These are phyloP conservation scores for Actinidia chinensis DNA, from an alignment of 179 eudicot genomes.

Conservation along the genomic window DNA sequence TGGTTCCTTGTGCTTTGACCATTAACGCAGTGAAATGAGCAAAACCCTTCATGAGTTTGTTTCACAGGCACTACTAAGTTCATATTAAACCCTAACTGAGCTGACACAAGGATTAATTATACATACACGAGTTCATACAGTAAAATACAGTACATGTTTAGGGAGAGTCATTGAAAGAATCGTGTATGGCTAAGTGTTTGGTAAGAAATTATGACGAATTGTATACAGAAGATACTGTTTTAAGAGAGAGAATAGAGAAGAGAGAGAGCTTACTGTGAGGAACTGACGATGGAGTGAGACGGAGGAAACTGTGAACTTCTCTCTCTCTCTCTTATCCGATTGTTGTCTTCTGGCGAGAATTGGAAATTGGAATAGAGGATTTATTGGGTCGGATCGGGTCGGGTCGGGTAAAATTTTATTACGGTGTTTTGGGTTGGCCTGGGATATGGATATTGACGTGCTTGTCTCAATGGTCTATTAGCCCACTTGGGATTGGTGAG, in stretches of 20 bases:
- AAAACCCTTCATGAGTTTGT: constrained; percentile 63
- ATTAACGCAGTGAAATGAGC: constrained; percentile 41
- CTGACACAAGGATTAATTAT: not conserved
- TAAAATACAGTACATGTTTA: not conserved
- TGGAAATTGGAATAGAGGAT: no score
- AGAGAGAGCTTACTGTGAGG: constrained; percentile 2
- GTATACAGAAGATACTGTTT: not conserved
- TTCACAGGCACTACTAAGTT: constrained; percentile 41
- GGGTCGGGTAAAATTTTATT: no score
- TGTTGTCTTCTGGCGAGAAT: no score
- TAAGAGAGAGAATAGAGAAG: not conserved
- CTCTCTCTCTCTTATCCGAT: not conserved
- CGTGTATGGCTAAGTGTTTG: not conserved
- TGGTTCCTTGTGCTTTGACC: no score
- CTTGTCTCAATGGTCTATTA: no score
- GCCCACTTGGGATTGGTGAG: no score
- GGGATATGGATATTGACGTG: no score
- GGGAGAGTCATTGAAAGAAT: not conserved
- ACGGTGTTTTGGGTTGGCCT: no score
- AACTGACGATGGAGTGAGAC: not conserved
- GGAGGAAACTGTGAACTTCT: no score
- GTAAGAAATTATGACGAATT: not conserved
- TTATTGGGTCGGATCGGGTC: no score
- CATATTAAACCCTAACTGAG: constrained; percentile 31
- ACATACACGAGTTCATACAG: not conserved